Base-by-base conservation (phyloP, 176 grass and related monocot species). In the Cenchrus fungigraminus region DNA sequence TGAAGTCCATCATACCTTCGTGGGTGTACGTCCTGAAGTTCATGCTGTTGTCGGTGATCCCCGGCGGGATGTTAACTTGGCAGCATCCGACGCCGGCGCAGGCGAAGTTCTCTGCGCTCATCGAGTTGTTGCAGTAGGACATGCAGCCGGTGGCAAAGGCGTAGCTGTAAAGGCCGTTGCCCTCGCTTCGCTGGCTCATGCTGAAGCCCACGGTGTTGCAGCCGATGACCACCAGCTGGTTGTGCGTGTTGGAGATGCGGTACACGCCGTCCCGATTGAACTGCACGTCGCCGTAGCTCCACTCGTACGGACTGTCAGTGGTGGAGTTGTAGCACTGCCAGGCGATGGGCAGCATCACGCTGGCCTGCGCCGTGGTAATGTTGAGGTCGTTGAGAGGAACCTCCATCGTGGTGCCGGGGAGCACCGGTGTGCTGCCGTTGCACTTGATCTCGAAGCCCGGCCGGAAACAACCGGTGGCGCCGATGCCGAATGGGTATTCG, bases 401-500 rank as follows among this genome's bases (percentile, higher is more conserved):
- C 17, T n/a, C 17, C 12, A 0, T 19, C 0, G 4, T 43, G 4
- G 8, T 6, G 19, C 73, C 52, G 15, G 60, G 9, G 0, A 77
- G 50, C 4, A 9, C 20, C n/a, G 82, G 82, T 4, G n/a, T 10
- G 15, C 40, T 45, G 25, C 11, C 6, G 6, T 84, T 61, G 53
- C 90, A 92, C 4, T 4, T 46, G 65, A 92, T 25, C 12, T 57
- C 52, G 20, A 92, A 92, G 44, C 87, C 87, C 0, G 7, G 1
- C 25, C 32, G 82, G 70, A 25, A 88, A 73, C 79, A 86, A 4
- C 80, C 81, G 1, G 32, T 1, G 25, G 25, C 25, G 20, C 45
- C 22, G 56, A 75, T 87, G 83, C 91, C 91, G 32, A 92, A 92
- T 4, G 91, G 87, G 61, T 87, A 90, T 0, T 65, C 69, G 70